phyloP scores from a whole-genome alignment of 169 alveolate genomes.

The Cystoisospora suis region DNA sequence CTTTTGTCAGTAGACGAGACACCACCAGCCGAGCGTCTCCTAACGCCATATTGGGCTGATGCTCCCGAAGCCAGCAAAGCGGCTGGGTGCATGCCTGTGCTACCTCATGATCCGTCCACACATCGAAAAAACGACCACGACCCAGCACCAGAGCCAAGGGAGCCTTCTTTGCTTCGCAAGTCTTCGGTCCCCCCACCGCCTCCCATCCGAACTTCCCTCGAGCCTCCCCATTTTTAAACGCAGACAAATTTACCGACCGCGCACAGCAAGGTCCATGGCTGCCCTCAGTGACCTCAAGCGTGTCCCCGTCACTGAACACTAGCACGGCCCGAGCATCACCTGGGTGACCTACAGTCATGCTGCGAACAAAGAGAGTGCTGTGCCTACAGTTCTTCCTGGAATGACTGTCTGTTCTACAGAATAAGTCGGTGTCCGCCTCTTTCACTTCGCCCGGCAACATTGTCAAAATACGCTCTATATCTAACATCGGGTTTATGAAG shows the following conservation, averaged over 20 bases:
- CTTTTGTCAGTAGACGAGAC: constrained; percentile 45
- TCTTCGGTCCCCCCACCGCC: too few species aligned
- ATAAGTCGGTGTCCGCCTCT: background rate
- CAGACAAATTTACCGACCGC: background rate
- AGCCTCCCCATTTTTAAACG: too few species aligned
- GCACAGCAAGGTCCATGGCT: constrained; percentile 4
- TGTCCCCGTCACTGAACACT: constrained; percentile 28
- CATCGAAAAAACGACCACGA: constrained; percentile 49
- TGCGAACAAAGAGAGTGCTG: background rate
- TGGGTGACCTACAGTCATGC: constrained; percentile 31
- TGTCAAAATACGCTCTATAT: background rate
- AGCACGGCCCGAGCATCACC: constrained; percentile 52
- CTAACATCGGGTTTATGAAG: constrained; percentile 5
- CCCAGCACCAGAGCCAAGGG: constrained; percentile 50
- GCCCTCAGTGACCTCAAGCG: constrained; percentile 12
- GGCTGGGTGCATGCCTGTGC: constrained; percentile 6
- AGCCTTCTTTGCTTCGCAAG: too few species aligned
- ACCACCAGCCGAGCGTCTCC: constrained; percentile 49
- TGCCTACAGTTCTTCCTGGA: too few species aligned
- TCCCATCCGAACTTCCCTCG: too few species aligned
- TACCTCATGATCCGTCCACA: constrained; percentile 22
- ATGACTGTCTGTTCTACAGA: background rate
- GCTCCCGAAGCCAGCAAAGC: background rate
- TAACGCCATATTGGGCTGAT: constrained; percentile 14
- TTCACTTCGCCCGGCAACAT: background rate